Percentiles rank a stretch among this genome's conserved stretches.
Conservation (phyloP, 73 alveolate species). For the Blepharisma stoltei region DNA sequence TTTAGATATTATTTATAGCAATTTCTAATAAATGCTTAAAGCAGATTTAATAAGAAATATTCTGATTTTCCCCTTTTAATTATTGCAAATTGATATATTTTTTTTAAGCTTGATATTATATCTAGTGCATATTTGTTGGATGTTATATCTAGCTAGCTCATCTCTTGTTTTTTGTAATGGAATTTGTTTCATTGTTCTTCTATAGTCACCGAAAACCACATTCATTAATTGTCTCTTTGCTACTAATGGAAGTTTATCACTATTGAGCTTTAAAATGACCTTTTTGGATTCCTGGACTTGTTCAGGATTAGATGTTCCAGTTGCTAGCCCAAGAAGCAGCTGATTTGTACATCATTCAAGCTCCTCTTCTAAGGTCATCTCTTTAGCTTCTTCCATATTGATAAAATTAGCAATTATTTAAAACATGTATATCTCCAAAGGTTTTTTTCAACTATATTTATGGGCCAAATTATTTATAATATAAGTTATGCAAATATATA, state of each 20-base stretch:
- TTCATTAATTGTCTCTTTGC: slow-evolving; percentile 23
- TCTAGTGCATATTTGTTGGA: neutral
- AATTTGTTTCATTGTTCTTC: slow-evolving; percentile 17
- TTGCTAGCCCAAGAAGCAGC: slow-evolving; percentile 3
- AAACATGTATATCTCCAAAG: too few species aligned
- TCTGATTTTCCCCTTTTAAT: too few species aligned
- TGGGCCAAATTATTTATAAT: too few species aligned
- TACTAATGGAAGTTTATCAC: neutral
- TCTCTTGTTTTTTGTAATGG: neutral
- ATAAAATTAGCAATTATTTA: too few species aligned
- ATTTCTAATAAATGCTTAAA: too few species aligned
- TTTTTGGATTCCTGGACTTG: slow-evolving; percentile 6
- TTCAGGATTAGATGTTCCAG: slow-evolving; percentile 12
- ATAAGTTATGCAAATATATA: too few species aligned
- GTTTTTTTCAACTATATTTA: too few species aligned
- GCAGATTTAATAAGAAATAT: too few species aligned
- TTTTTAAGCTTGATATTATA: neutral
- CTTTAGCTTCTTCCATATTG: neutral
- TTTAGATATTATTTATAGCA: too few species aligned
- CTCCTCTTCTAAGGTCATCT: slow-evolving; percentile 11
- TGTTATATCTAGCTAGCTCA: neutral
- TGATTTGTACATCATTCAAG: slow-evolving; percentile 1
- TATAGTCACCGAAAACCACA: slow-evolving; percentile 21
- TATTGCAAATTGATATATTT: too few species aligned
- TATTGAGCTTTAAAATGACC: slow-evolving; percentile 7